Evolutionary conservation across 2,329 filamentous ascomycete species (phyloP), one percentile per base, ranked within the genome.

Genomic region (Graphilbum fragrans): DNA sequence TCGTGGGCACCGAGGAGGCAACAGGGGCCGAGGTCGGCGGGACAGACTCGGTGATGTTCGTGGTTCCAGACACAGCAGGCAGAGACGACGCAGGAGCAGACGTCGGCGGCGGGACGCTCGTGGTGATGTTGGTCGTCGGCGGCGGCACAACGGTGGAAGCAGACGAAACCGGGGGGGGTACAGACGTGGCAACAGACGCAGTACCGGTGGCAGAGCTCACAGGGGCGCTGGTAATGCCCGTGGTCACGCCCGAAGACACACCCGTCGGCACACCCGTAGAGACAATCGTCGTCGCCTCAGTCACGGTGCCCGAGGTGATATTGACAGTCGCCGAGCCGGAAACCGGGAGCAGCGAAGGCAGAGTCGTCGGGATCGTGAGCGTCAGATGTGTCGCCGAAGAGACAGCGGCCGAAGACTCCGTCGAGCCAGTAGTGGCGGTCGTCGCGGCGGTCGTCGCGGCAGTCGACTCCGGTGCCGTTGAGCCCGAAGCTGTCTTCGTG

Each of bases 101-200:
- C 36, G 32, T 38, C 22, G 20, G 42, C 14, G 25, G 25, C 7
- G 46, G 38, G 16, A 23, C 14, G 19, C 19, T 38, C 18, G 43
- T 45, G 9, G 43, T 38, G 27, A 16, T 27, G 27, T 38, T 40
- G 29, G 38, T 39, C 18, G 33, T 37, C 34, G 41, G 29, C 17
- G 37, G 31, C 3, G 41, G 27, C 16, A 39, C 33, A 31, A 19
- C 35, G 16, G 16, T 43, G 18, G 29, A 23, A 8, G 43, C n/a
- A n/a, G 38, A 38, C 14, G 21, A 31, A 12, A 42, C 21, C 12
- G 41, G 35, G 9, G 17, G 40, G 12, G 21, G 44, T 42, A 20
- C 31, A 35, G n/a, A 42, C 39, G 17, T 16, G 17, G 16, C 40
- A 17, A 37, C 32, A 35, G 21, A 16, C 31, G 10, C 39, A 22